Evolutionary conservation across 192 early-diverging fungal species (phyloP).

Genomic region (Backusella tarrabulga): DNA sequence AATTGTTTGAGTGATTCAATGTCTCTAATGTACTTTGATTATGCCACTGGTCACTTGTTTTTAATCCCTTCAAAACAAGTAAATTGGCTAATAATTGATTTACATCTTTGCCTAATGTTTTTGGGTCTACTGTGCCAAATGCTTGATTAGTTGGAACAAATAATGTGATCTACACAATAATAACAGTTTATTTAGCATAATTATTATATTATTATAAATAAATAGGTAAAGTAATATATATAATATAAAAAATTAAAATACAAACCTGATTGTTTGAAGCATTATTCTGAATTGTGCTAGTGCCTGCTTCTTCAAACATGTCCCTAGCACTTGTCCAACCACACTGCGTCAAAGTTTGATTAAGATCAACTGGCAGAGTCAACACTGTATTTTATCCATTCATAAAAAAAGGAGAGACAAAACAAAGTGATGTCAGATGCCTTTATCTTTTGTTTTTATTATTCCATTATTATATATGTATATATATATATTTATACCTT

Average conservation of each 20-base stretch:
- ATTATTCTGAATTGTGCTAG: constrained; percentile 2
- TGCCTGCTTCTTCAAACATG: background rate
- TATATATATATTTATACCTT: background rate
- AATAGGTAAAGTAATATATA: background rate
- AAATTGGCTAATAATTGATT: constrained; percentile 3
- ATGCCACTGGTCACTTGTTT: background rate
- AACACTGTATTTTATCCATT: background rate
- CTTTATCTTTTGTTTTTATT: background rate
- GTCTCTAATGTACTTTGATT: background rate
- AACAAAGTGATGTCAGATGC: background rate
- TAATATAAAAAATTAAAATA: background rate
- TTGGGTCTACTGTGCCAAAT: background rate
- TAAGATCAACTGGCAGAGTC: background rate
- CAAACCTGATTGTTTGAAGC: background rate
- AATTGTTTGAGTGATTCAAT: background rate
- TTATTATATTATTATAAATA: background rate
- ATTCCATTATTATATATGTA: background rate
- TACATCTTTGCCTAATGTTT: background rate
- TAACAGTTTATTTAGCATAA: background rate
- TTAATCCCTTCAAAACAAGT: constrained; percentile 1
- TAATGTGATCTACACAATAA: background rate
- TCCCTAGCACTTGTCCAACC: background rate
- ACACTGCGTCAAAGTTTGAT: background rate
- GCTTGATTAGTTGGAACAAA: constrained; percentile 4
- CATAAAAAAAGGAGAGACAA: background rate